phyloP scores from a whole-genome alignment of 2,329 filamentous ascomycete species.

The Fusarium begoniae region DNA sequence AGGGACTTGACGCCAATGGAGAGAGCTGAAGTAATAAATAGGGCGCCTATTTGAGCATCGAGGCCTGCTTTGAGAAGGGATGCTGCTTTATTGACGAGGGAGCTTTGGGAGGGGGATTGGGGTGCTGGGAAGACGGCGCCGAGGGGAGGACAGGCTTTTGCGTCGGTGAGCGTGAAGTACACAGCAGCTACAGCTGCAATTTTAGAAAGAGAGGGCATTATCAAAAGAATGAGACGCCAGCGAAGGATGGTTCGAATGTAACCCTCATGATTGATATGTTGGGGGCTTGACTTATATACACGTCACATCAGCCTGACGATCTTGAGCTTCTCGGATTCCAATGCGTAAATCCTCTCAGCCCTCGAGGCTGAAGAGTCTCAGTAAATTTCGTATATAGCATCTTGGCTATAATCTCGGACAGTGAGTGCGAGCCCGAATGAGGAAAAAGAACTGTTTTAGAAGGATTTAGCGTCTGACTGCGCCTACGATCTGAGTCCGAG shows the following conservation, averaged over 20 bases:
- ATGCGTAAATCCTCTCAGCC: not conserved
- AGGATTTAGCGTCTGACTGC: constrained; percentile 4
- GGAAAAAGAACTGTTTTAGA: not conserved
- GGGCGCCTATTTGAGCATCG: constrained; percentile 34
- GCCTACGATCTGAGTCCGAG: constrained; percentile 23
- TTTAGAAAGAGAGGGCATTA: constrained; percentile 32
- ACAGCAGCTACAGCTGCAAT: constrained; percentile 24
- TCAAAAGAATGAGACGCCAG: not conserved
- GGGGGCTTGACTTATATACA: constrained; percentile 26
- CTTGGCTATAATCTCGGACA: constrained; percentile 23
- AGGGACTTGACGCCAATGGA: constrained; percentile 54
- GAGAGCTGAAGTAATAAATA: constrained; percentile 48
- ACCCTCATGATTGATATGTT: not conserved
- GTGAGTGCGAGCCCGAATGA: constrained; percentile 10
- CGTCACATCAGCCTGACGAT: not conserved
- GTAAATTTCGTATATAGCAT: not conserved
- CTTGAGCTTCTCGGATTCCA: not conserved
- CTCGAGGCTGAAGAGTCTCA: not conserved
- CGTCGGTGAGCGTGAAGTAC: constrained; percentile 33
- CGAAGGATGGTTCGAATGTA: not conserved
- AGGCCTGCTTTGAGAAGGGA: constrained; percentile 38
- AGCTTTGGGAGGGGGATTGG: constrained; percentile 44
- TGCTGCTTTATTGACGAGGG: constrained; percentile 43
- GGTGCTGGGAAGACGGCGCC: constrained; percentile 53
- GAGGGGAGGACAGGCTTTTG: constrained; percentile 54